phyloP scores from a whole-genome alignment of 805 yeast species.

The Komagataella pseudopastoris region DNA sequence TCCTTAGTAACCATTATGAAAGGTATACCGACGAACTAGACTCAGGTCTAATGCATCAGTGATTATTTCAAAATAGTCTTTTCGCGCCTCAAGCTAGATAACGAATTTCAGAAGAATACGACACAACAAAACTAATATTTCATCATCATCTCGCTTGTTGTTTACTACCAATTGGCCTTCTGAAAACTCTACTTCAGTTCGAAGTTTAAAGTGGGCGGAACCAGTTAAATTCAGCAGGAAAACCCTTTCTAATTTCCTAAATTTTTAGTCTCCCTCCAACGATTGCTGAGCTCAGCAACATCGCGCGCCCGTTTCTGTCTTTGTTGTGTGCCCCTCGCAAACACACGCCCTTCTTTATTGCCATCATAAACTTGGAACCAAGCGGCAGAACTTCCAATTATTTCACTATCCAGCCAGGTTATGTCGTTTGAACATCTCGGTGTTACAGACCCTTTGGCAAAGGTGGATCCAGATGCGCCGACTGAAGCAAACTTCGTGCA shows the following conservation, averaged over 20 bases:
- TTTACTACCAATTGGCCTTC: background rate
- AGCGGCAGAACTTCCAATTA: background rate
- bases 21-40: background rate
- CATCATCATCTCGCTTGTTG: too few species aligned
- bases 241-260: background rate
- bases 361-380: background rate
- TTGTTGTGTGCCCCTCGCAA: background rate
- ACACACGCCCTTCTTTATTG: background rate
- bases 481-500: background rate
- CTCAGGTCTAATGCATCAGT: background rate
- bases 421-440: conserved; percentile 1
- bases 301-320: background rate
- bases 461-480: background rate
- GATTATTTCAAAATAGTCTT: background rate
- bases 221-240: too few species aligned
- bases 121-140: too few species aligned
- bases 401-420: conserved; percentile 1
- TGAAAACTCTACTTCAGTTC: background rate
- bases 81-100: background rate
- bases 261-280: background rate
- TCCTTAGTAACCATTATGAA: background rate
- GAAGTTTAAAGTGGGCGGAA: background rate
- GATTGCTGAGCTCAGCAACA: background rate
- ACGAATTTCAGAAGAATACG: too few species aligned
- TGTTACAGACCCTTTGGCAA: conserved; percentile 2